These are phyloP conservation scores for Metarhizium brunneum DNA, from an alignment of 2,329 filamentous ascomycete species.

Conservation along the genomic window DNA sequence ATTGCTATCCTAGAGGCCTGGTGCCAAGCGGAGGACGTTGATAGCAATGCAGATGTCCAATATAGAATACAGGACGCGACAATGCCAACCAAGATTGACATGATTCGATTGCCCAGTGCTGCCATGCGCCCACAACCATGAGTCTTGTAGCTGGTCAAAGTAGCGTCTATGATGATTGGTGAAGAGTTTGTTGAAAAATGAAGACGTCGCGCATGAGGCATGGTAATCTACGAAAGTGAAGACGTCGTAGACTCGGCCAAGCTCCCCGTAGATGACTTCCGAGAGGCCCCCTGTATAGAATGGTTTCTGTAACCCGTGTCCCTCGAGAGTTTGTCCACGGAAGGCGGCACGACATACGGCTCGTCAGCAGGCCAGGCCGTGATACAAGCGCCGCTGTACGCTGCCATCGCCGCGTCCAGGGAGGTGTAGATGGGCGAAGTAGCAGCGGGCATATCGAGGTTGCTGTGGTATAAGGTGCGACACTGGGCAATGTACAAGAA, in stretches of 20 bases:
- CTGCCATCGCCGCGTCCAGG: constrained; percentile 14
- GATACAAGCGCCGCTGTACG: constrained; percentile 15
- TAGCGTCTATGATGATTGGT: too few relatives aligned
- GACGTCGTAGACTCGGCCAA: neutral
- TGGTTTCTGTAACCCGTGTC: neutral
- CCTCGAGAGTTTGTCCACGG: constrained; percentile 1
- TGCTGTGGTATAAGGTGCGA: too few relatives aligned
- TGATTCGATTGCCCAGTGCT: too few relatives aligned
- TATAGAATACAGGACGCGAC: neutral
- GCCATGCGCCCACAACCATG: too few relatives aligned
- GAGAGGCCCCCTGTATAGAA: neutral
- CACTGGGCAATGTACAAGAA: too few relatives aligned
- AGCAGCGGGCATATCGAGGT: neutral
- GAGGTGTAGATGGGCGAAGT: constrained; percentile 12
- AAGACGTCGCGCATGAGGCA: neutral
- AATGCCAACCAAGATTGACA: neutral
- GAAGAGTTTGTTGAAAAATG: neutral
- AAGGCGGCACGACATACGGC: constrained; percentile 9
- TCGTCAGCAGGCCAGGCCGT: constrained; percentile 20
- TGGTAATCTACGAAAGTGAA: neutral
- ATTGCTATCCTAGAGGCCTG: neutral
- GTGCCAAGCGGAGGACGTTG: neutral
- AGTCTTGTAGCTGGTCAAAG: too few relatives aligned
- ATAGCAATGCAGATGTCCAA: neutral
- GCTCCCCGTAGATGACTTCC: neutral